phyloP scores from a whole-genome alignment of 2,329 filamentous ascomycete species.

The Trichoderma brevicompactum region DNA sequence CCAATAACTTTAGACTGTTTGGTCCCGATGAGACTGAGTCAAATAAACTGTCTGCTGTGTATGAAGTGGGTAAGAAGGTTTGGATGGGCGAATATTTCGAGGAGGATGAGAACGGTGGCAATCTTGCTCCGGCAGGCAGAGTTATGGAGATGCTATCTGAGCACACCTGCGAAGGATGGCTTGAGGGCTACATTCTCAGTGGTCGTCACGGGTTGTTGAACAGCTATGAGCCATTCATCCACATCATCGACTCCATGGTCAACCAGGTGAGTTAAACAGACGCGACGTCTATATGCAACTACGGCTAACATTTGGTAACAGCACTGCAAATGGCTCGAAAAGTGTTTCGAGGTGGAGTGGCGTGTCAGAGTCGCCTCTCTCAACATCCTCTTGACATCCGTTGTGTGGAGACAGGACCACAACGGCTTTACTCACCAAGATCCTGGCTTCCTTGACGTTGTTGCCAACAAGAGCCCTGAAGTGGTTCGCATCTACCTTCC shows the following conservation, averaged over 20 bases:
- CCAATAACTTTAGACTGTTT: constrained; percentile 72
- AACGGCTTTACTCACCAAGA: constrained; percentile 85
- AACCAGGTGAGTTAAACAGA: constrained; percentile 59
- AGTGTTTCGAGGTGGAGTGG: constrained; percentile 80
- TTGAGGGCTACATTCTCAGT: constrained; percentile 77
- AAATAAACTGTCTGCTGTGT: constrained; percentile 75
- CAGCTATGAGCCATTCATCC: constrained; percentile 82
- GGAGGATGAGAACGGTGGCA: constrained; percentile 75
- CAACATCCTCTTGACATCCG: constrained; percentile 78
- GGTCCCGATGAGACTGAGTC: constrained; percentile 82
- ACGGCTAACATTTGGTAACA: constrained; percentile 34
- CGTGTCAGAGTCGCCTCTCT: constrained; percentile 73
- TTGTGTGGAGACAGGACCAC: constrained; percentile 82
- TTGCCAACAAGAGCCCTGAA: constrained; percentile 79
- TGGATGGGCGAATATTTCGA: constrained; percentile 81
- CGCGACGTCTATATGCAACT: not conserved
- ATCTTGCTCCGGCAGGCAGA: constrained; percentile 68
- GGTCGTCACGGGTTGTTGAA: constrained; percentile 78
- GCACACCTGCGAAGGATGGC: constrained; percentile 79
- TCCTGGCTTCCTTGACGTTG: constrained; percentile 77
- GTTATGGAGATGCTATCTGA: constrained; percentile 88
- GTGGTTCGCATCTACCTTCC: constrained; percentile 82
- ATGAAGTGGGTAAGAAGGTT: constrained; percentile 76
- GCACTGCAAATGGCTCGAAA: constrained; percentile 86
- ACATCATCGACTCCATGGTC: constrained; percentile 84